Conservation (phyloP, 2,329 filamentous ascomycete species). For the Penicillium sp. region DNA sequence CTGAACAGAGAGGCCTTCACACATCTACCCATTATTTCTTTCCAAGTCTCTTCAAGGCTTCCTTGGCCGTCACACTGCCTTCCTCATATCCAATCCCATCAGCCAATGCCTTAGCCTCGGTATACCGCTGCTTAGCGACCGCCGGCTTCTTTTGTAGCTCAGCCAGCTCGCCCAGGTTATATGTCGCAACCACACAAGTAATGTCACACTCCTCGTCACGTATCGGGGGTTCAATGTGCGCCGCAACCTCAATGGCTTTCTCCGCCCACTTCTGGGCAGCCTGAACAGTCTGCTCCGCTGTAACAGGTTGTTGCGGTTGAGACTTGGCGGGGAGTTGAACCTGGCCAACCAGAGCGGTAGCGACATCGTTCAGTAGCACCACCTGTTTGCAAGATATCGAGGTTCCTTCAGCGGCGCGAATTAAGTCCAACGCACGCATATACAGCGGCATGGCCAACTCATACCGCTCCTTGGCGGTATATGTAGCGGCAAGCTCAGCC, state of each 20-base stretch:
- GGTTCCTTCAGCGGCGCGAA: constrained; percentile 45
- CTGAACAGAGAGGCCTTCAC: background rate
- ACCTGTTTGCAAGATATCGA: constrained; percentile 70
- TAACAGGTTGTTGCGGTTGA: constrained; percentile 38
- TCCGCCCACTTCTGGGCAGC: constrained; percentile 75
- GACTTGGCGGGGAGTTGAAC: constrained; percentile 27
- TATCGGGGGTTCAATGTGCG: constrained; percentile 62
- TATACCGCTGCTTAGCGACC: constrained; percentile 66
- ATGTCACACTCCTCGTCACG: constrained; percentile 77
- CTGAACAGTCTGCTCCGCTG: constrained; percentile 62
- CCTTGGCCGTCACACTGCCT: constrained; percentile 30
- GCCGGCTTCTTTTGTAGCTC: constrained; percentile 66
- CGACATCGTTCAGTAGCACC: constrained; percentile 63
- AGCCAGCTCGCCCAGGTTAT: constrained; percentile 81
- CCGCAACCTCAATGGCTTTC: constrained; percentile 69
- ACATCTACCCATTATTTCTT: constrained; percentile 15
- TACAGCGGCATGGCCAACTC: constrained; percentile 83
- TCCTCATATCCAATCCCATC: constrained; percentile 44
- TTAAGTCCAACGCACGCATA: constrained; percentile 75
- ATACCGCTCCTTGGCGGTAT: constrained; percentile 69
- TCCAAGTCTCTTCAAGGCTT: constrained; percentile 32
- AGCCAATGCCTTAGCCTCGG: constrained; percentile 63
- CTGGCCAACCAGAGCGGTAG: constrained; percentile 46
- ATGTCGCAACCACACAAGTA: constrained; percentile 78
- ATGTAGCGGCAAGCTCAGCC: constrained; percentile 70